Base-by-base conservation (phyloP, 1,139 yeast species). In the Torulaspora pretoriensis region DNA sequence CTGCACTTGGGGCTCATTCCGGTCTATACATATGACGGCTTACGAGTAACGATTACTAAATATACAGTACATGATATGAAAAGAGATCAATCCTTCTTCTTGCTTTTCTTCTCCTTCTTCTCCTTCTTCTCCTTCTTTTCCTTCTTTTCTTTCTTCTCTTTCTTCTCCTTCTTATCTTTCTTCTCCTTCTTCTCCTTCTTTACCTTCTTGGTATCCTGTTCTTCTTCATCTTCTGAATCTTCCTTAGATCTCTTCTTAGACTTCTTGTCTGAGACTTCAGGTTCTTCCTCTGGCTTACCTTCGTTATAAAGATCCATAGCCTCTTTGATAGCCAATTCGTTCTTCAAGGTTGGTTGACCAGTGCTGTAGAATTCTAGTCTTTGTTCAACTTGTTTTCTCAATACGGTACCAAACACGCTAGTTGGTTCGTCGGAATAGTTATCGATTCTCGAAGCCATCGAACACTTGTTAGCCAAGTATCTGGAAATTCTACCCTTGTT, bases 401-500 rank as follows among this genome's bases (percentile, higher is more conserved):
- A 80, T 49, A 88, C 82, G 62, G 80, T 77, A 68, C 98, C 99
- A 64, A 92, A 94, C 47, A 81, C 88, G 55, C 83, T 83, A 38
- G 84, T 73, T 66, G 92, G 90, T 67, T 83, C 89, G 63, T 84
- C 94, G 48, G 89, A 81, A 71, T 87, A 92, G 75, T 89, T 89
- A 73, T 92, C 99, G 62, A 92, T 90, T 79, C 98, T 87, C 41
- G 96, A 88, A 53, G 98, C 98, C 73, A 92, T 92, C 35, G 98
- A 85, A 78, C 97, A 90, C 73, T 92, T 92, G 81, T 94, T 92
- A 53, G 99, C 98, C 70, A 92, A 78, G 73, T 90, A 90, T 75
- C 99, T 85, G 38, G 98, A 92, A 59, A 92, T 92, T 78, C 97
- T 84, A 71, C 99, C 99, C 80, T 92, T 92, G 75, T 92, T 92